phyloP scores from a whole-genome alignment of 1,284 basidiomycete species.

The Pterulicium gracile region DNA sequence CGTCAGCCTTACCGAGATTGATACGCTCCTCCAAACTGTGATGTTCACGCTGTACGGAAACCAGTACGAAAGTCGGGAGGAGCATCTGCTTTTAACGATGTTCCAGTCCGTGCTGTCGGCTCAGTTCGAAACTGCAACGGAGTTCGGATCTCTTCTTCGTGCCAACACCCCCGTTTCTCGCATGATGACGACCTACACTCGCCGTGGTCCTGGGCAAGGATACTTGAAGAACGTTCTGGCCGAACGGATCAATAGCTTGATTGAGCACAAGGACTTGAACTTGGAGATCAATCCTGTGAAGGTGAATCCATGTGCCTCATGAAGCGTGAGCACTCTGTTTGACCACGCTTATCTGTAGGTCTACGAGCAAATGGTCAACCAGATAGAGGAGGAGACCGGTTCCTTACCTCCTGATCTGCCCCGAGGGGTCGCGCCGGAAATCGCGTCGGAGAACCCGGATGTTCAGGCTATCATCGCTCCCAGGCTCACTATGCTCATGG shows the following conservation, averaged over 20 bases:
- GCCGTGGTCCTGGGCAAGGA: conserved; percentile 93
- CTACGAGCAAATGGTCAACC: conserved; percentile 97
- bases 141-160: conserved; percentile 93
- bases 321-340: conserved; percentile 14
- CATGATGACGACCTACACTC: conserved; percentile 99
- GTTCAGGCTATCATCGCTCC: conserved; percentile 97
- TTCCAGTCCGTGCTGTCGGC: conserved; percentile 97
- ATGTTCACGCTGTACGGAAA: conserved; percentile 99
- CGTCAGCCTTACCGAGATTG: conserved; percentile 92
- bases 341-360: conserved; percentile 35
- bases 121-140: conserved; percentile 96
- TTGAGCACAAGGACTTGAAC: conserved; percentile 97
- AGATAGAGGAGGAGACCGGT: conserved; percentile 95
- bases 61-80: conserved; percentile 98
- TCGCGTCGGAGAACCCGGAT: conserved; percentile 87
- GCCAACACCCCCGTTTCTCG: conserved; percentile 98
- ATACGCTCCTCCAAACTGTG: conserved; percentile 97
- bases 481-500: conserved; percentile 95
- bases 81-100: conserved; percentile 97
- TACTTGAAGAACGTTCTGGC: conserved; percentile 96
- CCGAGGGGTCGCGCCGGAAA: conserved; percentile 85
- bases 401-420: conserved; percentile 84
- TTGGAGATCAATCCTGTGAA: conserved; percentile 98
- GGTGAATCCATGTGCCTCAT: conserved; percentile 38
- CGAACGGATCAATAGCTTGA: conserved; percentile 94